Percentiles rank a stretch among this genome's conserved stretches.
phyloP scores from a whole-genome alignment of 495 filamentous ascomycete genomes.

The Neurospora discreta region DNA sequence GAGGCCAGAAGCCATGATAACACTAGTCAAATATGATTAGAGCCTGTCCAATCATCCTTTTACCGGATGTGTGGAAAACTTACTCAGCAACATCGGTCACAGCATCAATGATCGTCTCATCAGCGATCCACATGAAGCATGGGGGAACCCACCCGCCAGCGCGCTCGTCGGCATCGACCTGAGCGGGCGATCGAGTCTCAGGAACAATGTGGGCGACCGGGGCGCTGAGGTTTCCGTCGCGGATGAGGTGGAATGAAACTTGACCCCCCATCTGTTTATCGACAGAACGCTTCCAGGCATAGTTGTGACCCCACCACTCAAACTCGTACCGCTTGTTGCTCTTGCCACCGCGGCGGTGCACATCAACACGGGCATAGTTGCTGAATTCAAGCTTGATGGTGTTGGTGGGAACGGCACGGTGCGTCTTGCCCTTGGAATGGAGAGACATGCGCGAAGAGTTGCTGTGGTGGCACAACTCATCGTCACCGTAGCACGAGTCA shows the following conservation, averaged over 20 bases:
- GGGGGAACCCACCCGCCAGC: slow-evolving; percentile 90
- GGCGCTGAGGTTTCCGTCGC: slow-evolving; percentile 47
- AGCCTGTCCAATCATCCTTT: slow-evolving; percentile 6
- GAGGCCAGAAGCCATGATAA: slow-evolving; percentile 82
- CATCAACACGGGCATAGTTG: slow-evolving; percentile 89
- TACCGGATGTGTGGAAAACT: slow-evolving; percentile 34
- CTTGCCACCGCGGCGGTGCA: slow-evolving; percentile 60
- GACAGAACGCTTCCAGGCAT: slow-evolving; percentile 70
- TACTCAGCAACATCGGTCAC: slow-evolving; percentile 84
- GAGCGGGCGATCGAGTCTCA: slow-evolving; percentile 56
- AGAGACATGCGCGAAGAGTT: slow-evolving; percentile 28
- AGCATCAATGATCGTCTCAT: slow-evolving; percentile 52
- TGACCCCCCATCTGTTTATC: slow-evolving; percentile 44
- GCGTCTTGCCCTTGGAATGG: slow-evolving; percentile 18
- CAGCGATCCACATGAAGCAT: slow-evolving; percentile 78
- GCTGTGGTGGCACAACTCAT: slow-evolving; percentile 31
- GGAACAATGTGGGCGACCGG: slow-evolving; percentile 77
- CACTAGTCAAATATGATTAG: slow-evolving; percentile 38
- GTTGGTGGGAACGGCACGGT: slow-evolving; percentile 45
- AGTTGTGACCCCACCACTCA: slow-evolving; percentile 81
- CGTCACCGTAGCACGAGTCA: slow-evolving; percentile 32
- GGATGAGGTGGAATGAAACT: slow-evolving; percentile 67
- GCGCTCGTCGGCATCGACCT: slow-evolving; percentile 59
- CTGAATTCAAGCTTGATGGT: slow-evolving; percentile 85
- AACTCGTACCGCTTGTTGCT: slow-evolving; percentile 74